Evolutionary conservation across 164 flowering plant genomes (phyloP).

Genomic region (Tinospora cordifolia): DNA sequence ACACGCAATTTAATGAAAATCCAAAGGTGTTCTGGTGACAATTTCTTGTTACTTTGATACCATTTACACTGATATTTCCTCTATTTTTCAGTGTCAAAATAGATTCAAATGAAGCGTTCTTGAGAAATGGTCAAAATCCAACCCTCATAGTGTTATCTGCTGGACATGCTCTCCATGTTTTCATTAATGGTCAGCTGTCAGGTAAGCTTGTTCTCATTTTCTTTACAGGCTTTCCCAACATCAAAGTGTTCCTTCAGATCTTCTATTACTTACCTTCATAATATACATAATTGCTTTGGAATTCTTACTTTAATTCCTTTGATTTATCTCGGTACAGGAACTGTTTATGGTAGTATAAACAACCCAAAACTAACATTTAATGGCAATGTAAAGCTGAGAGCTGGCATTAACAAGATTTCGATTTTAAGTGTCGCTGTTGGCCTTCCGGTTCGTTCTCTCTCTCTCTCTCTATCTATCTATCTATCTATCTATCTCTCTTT

Average conservation of each 20-base stretch:
- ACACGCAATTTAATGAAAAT: too few relatives aligned
- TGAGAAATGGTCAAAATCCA: slow-evolving; percentile 51
- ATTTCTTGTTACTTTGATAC: background rate
- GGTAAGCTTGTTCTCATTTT: slow-evolving; percentile 64
- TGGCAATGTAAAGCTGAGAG: slow-evolving; percentile 42
- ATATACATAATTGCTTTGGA: too few relatives aligned
- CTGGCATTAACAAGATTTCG: slow-evolving; percentile 72
- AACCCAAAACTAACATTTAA: slow-evolving; percentile 60
- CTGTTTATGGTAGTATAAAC: slow-evolving; percentile 51
- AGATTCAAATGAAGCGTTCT: slow-evolving; percentile 46
- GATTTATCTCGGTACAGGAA: slow-evolving; percentile 38
- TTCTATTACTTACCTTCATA: background rate
- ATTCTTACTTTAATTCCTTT: slow-evolving; percentile 27
- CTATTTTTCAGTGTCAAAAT: slow-evolving; percentile 44
- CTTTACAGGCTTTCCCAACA: slow-evolving; percentile 31
- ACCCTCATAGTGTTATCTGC: slow-evolving; percentile 62
- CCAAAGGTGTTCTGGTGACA: too few relatives aligned
- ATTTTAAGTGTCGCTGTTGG: slow-evolving; percentile 78
- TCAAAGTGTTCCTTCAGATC: background rate
- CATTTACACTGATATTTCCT: background rate
- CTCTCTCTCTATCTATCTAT: background rate
- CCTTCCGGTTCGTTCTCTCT: slow-evolving; percentile 57
- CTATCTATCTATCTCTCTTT: background rate
- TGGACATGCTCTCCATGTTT: slow-evolving; percentile 80
- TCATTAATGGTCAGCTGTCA: slow-evolving; percentile 61